Evolutionary conservation across 1,284 basidiomycete genomes (phyloP).

Genomic region (Phylloboletellus chloephorus): DNA sequence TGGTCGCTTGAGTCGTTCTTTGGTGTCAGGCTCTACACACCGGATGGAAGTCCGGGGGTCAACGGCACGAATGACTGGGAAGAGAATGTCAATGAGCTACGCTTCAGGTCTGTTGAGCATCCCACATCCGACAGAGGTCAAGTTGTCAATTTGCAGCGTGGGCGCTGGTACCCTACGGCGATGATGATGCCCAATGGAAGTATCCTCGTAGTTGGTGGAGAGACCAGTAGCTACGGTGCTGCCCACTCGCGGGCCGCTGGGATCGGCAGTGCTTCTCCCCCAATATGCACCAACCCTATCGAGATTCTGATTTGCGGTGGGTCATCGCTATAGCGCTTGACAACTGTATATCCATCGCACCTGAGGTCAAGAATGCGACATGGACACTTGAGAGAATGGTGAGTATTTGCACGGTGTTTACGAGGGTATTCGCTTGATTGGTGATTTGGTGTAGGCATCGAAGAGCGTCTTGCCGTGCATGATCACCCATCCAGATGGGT

Average conservation of each 20-base stretch:
- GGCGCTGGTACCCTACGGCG: conserved; percentile 69
- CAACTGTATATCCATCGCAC: conserved; percentile 63
- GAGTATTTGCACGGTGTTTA: conserved; percentile 14
- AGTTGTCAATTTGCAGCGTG: conserved; percentile 38
- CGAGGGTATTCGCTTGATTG: neutral
- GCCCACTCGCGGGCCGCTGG: conserved; percentile 66
- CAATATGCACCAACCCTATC: conserved; percentile 62
- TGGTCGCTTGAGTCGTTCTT: conserved; percentile 59
- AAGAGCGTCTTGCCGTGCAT: conserved; percentile 72
- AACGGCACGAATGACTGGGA: conserved; percentile 55
- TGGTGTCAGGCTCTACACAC: conserved; percentile 58
- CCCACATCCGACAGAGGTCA: neutral
- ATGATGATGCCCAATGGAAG: conserved; percentile 64
- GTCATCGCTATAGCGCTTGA: conserved; percentile 59
- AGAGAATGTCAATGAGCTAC: conserved; percentile 40
- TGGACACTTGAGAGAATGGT: conserved; percentile 76
- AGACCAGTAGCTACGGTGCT: conserved; percentile 65
- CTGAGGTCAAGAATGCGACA: conserved; percentile 51
- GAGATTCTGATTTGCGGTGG: conserved; percentile 73
- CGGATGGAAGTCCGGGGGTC: conserved; percentile 44
- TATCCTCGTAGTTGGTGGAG: conserved; percentile 68
- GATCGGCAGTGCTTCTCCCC: conserved; percentile 64
- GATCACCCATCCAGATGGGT: conserved; percentile 55
- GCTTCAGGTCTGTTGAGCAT: conserved; percentile 38
- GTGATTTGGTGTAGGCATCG: conserved; percentile 47